Conservation (phyloP, 2,329 filamentous ascomycete genomes). For the Colletotrichum lini region DNA sequence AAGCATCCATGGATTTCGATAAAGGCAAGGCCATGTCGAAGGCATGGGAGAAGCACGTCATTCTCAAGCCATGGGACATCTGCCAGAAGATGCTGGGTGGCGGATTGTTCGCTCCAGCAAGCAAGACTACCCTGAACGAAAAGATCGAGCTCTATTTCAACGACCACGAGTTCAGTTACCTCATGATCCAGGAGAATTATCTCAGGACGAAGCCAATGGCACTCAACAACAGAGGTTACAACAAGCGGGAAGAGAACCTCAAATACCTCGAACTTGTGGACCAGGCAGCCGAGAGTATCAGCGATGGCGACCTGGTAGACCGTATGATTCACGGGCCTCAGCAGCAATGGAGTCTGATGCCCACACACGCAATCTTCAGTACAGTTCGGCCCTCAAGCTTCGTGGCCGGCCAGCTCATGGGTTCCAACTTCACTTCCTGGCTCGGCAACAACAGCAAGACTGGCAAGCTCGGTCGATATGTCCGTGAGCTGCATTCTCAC, state of each 20-base stretch:
- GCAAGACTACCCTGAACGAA: slow-evolving; percentile 91
- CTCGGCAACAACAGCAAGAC: slow-evolving; percentile 95
- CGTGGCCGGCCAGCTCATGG: slow-evolving; percentile 82
- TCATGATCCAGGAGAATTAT: slow-evolving; percentile 99
- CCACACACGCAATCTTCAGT: slow-evolving; percentile 94
- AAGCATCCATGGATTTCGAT: slow-evolving; percentile 83
- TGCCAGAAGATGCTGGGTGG: slow-evolving; percentile 91
- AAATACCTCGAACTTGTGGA: slow-evolving; percentile 91
- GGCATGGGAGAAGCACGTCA: slow-evolving; percentile 97
- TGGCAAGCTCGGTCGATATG: slow-evolving; percentile 81
- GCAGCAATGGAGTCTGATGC: slow-evolving; percentile 99
- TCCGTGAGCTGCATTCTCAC: slow-evolving; percentile 96
- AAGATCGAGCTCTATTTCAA: slow-evolving; percentile 99
- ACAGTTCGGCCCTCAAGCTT: slow-evolving; percentile 94
- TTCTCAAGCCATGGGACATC: slow-evolving; percentile 98
- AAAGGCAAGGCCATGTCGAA: slow-evolving; percentile 95
- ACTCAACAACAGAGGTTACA: slow-evolving; percentile 70
- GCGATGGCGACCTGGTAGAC: slow-evolving; percentile 95
- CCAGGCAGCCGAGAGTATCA: slow-evolving; percentile 94
- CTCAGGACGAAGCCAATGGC: slow-evolving; percentile 83
- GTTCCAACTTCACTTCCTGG: slow-evolving; percentile 89
- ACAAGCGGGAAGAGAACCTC: slow-evolving; percentile 78
- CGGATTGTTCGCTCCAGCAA: slow-evolving; percentile 86
- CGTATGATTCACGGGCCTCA: slow-evolving; percentile 98
- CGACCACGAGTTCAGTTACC: slow-evolving; percentile 95